Evolutionary conservation across 2,329 filamentous ascomycete species (phyloP).

Genomic region (Remersonia thermophila): DNA sequence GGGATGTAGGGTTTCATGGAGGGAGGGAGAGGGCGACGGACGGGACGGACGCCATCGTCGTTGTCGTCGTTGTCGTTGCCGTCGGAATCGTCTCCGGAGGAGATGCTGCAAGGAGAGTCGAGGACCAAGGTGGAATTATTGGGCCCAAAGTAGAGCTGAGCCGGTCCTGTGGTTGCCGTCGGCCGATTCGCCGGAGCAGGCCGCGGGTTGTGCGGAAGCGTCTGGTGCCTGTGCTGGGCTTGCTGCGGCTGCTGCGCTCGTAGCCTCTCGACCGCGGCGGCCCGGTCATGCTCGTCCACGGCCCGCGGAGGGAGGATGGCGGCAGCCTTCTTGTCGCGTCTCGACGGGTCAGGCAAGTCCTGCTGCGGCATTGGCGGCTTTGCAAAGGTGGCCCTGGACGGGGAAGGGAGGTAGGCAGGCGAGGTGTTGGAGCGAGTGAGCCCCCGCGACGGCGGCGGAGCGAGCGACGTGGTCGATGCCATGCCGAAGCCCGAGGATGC

Average conservation of each 20-base stretch:
- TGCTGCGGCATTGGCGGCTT: conserved; percentile 9
- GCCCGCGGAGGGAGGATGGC: conserved; percentile 18
- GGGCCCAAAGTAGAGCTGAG: conserved; percentile 13
- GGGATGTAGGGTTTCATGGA: conserved; percentile 26
- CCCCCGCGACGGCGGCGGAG: conserved; percentile 17
- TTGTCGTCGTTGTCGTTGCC: neutral
- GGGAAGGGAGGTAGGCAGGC: conserved; percentile 36
- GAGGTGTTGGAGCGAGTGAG: conserved; percentile 42
- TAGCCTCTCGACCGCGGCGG: conserved; percentile 12
- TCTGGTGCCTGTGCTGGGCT: conserved; percentile 2
- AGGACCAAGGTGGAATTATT: conserved; percentile 17
- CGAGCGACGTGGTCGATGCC: conserved; percentile 6
- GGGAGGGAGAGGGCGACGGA: conserved; percentile 21
- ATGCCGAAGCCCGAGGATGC: conserved; percentile 3
- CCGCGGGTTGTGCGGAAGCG: neutral
- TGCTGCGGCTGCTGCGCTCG: conserved; percentile 17
- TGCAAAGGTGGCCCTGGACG: conserved; percentile 26
- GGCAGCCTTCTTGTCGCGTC: conserved; percentile 15
- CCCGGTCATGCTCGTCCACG: conserved; percentile 18
- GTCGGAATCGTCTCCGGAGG: conserved; percentile 16
- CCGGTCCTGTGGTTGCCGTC: conserved; percentile 1
- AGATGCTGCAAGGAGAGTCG: conserved; percentile 16
- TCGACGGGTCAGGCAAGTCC: conserved; percentile 5
- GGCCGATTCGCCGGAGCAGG: neutral
- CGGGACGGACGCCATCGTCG: too few relatives aligned